Evolutionary conservation across 2,329 filamentous ascomycete genomes (phyloP).

Genomic region (Taxawa tesnikishii): DNA sequence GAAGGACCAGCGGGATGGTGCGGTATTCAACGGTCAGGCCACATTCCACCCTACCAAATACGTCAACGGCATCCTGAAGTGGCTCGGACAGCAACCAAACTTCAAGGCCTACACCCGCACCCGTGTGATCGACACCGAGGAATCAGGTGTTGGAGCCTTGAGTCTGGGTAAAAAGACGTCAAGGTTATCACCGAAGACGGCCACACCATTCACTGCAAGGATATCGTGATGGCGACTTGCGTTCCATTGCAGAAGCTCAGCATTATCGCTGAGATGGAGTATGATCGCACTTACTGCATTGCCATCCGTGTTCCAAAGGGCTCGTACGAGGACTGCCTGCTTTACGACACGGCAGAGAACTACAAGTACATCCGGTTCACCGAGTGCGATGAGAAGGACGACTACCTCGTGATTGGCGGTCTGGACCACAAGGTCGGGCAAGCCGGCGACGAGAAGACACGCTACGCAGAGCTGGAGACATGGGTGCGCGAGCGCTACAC

Average conservation of each 20-base stretch:
- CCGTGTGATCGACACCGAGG: conserved; percentile 33
- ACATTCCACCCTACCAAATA: conserved; percentile 48
- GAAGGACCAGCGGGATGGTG: conserved; percentile 39
- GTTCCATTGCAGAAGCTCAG: conserved; percentile 45
- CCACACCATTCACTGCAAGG: conserved; percentile 33
- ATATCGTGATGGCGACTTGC: conserved; percentile 42
- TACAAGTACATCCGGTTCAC: conserved; percentile 47
- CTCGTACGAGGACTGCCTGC: conserved; percentile 39
- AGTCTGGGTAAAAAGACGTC: conserved; percentile 34
- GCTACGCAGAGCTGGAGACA: conserved; percentile 38
- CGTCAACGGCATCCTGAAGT: conserved; percentile 38
- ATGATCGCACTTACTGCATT: conserved; percentile 43
- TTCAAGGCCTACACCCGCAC: conserved; percentile 43
- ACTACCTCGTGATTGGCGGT: conserved; percentile 45
- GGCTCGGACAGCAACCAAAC: conserved; percentile 38
- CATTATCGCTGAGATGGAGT: conserved; percentile 41
- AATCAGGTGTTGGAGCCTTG: conserved; percentile 34
- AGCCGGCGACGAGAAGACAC: conserved; percentile 26
- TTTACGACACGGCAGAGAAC: conserved; percentile 42
- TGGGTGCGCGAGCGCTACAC: conserved; percentile 44
- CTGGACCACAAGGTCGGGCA: conserved; percentile 49
- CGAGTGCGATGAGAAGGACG: conserved; percentile 38
- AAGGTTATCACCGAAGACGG: conserved; percentile 34
- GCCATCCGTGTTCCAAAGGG: conserved; percentile 42
- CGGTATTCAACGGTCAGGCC: conserved; percentile 35